These are phyloP conservation scores for Xylariales sp. DNA, from an alignment of 2,329 filamentous ascomycete species.

Conservation along the genomic window DNA sequence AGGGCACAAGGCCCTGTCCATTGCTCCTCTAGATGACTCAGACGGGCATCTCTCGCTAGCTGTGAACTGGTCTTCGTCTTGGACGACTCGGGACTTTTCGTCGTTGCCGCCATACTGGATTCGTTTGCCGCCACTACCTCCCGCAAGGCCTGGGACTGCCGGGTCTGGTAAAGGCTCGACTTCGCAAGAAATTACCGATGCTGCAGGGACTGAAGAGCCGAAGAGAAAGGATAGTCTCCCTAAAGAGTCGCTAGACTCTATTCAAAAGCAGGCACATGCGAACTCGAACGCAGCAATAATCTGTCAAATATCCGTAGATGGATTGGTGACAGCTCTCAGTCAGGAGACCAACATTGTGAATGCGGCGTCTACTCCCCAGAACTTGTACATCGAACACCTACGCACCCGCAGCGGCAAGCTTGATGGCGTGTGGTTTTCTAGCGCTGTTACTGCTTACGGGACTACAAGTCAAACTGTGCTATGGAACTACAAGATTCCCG, in stretches of 20 bases:
- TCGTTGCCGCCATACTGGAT: conserved; percentile 59
- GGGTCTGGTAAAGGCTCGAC: conserved; percentile 1
- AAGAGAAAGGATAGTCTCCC: conserved; percentile 12
- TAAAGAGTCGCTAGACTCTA: conserved; percentile 31
- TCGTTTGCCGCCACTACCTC: conserved; percentile 33
- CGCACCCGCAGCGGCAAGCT: conserved; percentile 28
- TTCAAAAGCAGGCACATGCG: conserved; percentile 25
- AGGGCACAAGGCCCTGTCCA: conserved; percentile 44
- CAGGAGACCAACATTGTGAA: conserved; percentile 27
- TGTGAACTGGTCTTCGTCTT: conserved; percentile 50
- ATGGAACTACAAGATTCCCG: conserved; percentile 57
- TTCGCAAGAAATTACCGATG: neutral
- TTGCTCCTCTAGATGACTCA: conserved; percentile 54
- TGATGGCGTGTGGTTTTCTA: conserved; percentile 52
- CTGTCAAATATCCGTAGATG: conserved; percentile 45
- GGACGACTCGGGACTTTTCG: conserved; percentile 46
- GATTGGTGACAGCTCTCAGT: conserved; percentile 40
- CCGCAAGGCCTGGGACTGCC: conserved; percentile 4
- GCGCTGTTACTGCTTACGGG: conserved; percentile 49
- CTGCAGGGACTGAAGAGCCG: conserved; percentile 2
- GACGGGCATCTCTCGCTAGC: conserved; percentile 56
- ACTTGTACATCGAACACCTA: conserved; percentile 44
- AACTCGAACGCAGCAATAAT: conserved; percentile 30
- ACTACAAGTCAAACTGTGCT: conserved; percentile 50
- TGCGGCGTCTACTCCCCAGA: conserved; percentile 26